Conservation (phyloP, 2,329 filamentous ascomycete genomes). For the Dothiorella sarmentorum region DNA sequence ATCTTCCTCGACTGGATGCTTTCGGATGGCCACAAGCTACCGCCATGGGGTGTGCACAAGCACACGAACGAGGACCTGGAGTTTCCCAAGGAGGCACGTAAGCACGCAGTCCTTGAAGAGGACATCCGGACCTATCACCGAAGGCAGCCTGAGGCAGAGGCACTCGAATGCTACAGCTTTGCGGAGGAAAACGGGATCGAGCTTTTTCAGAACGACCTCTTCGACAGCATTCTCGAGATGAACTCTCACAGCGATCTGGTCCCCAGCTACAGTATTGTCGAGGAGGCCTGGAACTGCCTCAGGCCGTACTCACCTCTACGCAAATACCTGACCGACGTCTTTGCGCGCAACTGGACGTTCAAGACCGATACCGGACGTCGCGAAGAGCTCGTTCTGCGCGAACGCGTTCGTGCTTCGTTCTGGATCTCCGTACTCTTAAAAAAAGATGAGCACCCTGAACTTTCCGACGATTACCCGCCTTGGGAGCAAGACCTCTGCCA, state of each 20-base stretch:
- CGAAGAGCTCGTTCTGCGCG: constrained; percentile 1
- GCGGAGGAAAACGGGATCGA: neutral
- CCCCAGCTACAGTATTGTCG: constrained; percentile 4
- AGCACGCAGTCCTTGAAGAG: neutral
- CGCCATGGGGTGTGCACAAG: neutral
- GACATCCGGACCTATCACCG: neutral
- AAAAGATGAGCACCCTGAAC: neutral
- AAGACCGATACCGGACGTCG: neutral
- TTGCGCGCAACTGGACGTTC: neutral
- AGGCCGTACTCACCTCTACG: neutral
- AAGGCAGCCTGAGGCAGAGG: neutral
- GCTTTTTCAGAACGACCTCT: constrained; percentile 5
- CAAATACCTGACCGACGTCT: constrained; percentile 1
- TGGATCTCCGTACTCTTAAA: neutral
- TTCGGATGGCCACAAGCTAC: neutral
- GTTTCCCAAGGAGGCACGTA: neutral
- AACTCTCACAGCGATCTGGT: neutral
- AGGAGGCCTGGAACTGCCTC: neutral
- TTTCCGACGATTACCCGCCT: neutral
- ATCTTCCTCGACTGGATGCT: constrained; percentile 10
- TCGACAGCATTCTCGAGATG: constrained; percentile 7
- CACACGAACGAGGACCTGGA: neutral
- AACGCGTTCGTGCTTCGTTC: neutral
- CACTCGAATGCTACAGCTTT: constrained; percentile 12
- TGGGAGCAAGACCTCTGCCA: constrained; percentile 6